Evolutionary conservation across 805 yeast genomes (phyloP), one percentile per base, ranked within the genome.

Genomic region (Zygosaccharomyces lentus): DNA sequence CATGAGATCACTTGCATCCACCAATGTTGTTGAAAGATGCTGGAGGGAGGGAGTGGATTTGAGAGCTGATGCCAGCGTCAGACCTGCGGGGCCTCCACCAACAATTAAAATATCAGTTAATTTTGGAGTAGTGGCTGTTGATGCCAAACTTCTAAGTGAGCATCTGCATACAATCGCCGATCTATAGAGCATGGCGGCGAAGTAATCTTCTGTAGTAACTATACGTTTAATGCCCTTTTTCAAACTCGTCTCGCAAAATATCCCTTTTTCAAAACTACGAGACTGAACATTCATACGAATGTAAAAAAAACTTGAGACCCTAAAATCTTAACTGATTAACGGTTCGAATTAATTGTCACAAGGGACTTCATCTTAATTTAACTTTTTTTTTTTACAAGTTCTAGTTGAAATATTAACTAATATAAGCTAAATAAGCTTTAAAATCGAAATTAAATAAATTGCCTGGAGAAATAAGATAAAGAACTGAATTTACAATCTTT

Each of bases 71-170:
- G 93, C 82, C 30, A 93, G 69, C 1, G 96, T 83, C 46, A 93
- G 69, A 0, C 99, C 99, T 1, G 98, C 98, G 1, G 98, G 96
- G 0, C 99, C 99, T 6, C 95, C 98, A 30, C 99, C 99, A 30
- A 93, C 85, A 44, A 93, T 85, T 6, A 87, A 82, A 16, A 93
- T 78, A 65, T 91, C 97, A 24, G 75, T 69, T 24, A 59, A 45
- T 45, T 67, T 65, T 6, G 61, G 59, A 6, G 45, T 32, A 13
- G 27, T 34, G 6, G 52, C 31, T 6, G 40, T 38, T 17, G 54
- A 52, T 3, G 60, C 58, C 31, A 57, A 34, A 3, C 42, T 35
- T 27, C 59, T 56, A 8, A 47, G 31, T 37, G 37, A 9, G 25
- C 15, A 27, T 27, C 27, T 38, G 9, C 41, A 34, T 24, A 38